Conservation (phyloP, 495 filamentous ascomycete species). For the Rhypophila decipiens region DNA sequence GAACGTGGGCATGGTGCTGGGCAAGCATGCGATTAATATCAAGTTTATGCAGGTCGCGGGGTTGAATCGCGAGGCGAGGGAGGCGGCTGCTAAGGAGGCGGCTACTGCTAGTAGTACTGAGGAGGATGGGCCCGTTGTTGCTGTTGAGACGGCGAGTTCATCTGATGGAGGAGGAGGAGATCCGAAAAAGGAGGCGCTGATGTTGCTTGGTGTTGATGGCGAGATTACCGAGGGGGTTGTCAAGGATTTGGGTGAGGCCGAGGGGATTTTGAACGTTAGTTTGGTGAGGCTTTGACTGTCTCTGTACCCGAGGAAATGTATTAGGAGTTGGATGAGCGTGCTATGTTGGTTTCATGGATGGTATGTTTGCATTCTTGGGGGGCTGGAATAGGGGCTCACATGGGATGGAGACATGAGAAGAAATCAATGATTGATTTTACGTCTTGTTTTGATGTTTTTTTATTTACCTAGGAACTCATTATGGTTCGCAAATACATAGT, state of each 20-base stretch:
- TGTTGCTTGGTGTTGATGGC: constrained; percentile 64
- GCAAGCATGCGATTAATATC: constrained; percentile 60
- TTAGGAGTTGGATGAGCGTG: neutral
- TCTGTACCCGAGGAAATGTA: neutral
- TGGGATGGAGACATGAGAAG: neutral
- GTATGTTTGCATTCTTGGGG: neutral
- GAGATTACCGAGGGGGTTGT: constrained; percentile 50
- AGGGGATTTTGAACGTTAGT: constrained; percentile 59
- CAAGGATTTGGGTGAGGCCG: constrained; percentile 43
- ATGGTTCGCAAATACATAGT: too few species aligned
- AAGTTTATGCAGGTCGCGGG: constrained; percentile 63
- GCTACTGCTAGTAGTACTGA: constrained; percentile 8
- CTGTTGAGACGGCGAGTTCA: constrained; percentile 7
- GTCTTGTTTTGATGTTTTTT: too few species aligned
- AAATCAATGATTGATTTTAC: too few species aligned
- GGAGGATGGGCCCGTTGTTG: constrained; percentile 16
- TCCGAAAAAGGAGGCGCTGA: constrained; percentile 54
- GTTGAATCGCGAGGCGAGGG: constrained; percentile 31
- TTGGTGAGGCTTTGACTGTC: constrained; percentile 43
- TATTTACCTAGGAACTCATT: too few species aligned
- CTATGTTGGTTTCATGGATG: neutral
- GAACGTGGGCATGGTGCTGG: constrained; percentile 57
- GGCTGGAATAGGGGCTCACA: neutral
- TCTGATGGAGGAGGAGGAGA: constrained; percentile 4
- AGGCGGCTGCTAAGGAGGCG: constrained; percentile 13